phyloP scores from a whole-genome alignment of 2,329 filamentous ascomycete species.

The Hypocreales sp. region DNA sequence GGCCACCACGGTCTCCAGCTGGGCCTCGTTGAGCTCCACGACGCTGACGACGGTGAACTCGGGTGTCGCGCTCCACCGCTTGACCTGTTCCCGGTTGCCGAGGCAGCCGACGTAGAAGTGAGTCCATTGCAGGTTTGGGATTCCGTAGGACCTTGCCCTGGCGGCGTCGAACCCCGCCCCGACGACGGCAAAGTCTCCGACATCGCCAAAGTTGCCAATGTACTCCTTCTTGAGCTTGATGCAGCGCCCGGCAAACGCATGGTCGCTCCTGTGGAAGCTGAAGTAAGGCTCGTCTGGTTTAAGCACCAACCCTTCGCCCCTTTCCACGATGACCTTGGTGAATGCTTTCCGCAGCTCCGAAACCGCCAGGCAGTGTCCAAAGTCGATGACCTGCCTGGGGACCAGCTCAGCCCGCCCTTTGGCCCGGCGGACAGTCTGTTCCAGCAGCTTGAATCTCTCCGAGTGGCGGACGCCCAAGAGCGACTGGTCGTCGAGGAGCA shows the following conservation, averaged over 20 bases:
- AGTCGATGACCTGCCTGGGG: constrained; percentile 52
- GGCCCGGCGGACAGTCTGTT: constrained; percentile 31
- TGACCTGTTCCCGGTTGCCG: constrained; percentile 46
- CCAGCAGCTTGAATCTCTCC: constrained; percentile 44
- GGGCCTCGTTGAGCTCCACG: constrained; percentile 36
- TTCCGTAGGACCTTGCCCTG: constrained; percentile 38
- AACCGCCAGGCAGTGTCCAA: constrained; percentile 34
- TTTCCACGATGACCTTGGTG: constrained; percentile 45
- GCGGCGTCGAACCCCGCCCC: constrained; percentile 57
- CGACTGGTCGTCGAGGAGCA: constrained; percentile 38
- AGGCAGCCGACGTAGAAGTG: constrained; percentile 70
- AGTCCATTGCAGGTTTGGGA: constrained; percentile 52
- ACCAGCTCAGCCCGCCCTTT: constrained; percentile 52
- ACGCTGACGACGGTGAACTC: constrained; percentile 52
- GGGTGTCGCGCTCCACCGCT: constrained; percentile 34
- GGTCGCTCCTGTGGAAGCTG: constrained; percentile 23
- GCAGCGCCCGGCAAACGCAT: constrained; percentile 31
- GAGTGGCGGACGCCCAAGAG: constrained; percentile 36
- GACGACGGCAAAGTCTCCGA: constrained; percentile 68
- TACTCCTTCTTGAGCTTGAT: constrained; percentile 89
- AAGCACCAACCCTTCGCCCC: constrained; percentile 66
- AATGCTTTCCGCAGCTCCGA: constrained; percentile 47
- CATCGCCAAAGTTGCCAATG: constrained; percentile 59
- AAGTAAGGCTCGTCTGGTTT: constrained; percentile 76
- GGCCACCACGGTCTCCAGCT: constrained; percentile 33